Evolutionary conservation across 805 yeast species (phyloP).

Genomic region (Starmera quercuum): DNA sequence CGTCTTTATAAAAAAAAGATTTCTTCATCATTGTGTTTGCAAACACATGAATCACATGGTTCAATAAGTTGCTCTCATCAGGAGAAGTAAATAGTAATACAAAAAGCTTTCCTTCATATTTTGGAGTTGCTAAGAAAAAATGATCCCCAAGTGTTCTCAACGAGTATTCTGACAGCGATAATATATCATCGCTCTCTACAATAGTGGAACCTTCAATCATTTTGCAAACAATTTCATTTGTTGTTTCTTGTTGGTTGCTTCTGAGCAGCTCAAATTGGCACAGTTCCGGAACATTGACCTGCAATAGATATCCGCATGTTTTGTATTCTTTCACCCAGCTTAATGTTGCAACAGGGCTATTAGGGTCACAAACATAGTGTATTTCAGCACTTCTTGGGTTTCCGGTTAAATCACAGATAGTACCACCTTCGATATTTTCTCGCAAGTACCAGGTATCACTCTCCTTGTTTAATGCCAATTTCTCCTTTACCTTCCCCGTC

Average conservation of each 20-base stretch:
- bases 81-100: no score
- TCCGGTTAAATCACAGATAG: slow-evolving; percentile 19
- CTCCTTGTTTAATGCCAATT: slow-evolving; percentile 4
- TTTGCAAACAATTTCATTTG: slow-evolving; percentile 2
- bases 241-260: slow-evolving; percentile 1
- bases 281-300: slow-evolving; percentile 13
- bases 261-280: slow-evolving; percentile 14
- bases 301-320: slow-evolving; percentile 16
- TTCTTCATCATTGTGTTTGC: no score
- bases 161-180: background rate
- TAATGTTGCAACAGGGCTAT: slow-evolving; percentile 1
- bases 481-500: background rate
- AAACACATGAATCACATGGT: background rate
- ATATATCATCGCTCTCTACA: background rate
- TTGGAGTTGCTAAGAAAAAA: background rate
- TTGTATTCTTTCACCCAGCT: slow-evolving; percentile 11
- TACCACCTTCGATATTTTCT: slow-evolving; percentile 9
- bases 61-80: background rate
- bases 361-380: slow-evolving; percentile 16
- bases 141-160: background rate
- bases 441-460: slow-evolving; percentile 5
- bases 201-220: background rate
- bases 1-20: no score
- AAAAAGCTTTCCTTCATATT: no score
- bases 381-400: slow-evolving; percentile 14